Conservation (phyloP, 352 stramenopile genomes). For the Phytophthora quininea region DNA sequence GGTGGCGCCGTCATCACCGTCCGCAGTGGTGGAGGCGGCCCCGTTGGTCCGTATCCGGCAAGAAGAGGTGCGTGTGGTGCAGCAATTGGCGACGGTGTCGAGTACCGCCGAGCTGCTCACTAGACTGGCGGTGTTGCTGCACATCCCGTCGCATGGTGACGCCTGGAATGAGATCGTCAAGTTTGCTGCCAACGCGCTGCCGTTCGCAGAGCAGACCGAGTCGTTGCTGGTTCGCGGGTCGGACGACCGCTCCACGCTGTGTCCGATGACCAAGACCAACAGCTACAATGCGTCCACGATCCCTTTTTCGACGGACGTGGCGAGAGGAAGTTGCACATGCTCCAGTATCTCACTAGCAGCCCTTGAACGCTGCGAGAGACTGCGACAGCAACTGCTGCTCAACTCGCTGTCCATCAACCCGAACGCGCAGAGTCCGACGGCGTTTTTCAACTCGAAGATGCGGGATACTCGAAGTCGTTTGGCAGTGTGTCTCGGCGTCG, state of each 20-base stretch:
- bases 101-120: slow-evolving; percentile 70
- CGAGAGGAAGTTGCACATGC: slow-evolving; percentile 85
- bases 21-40: slow-evolving; percentile 2
- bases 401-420: slow-evolving; percentile 86
- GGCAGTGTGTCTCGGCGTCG: slow-evolving; percentile 60
- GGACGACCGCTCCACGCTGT: slow-evolving; percentile 85
- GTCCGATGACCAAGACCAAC: slow-evolving; percentile 81
- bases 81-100: slow-evolving; percentile 62
- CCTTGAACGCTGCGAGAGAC: slow-evolving; percentile 66
- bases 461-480: slow-evolving; percentile 52
- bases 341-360: slow-evolving; percentile 75
- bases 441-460: slow-evolving; percentile 80
- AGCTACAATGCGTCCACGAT: slow-evolving; percentile 90
- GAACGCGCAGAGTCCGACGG: slow-evolving; percentile 69
- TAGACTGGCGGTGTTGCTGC: slow-evolving; percentile 63
- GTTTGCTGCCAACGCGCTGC: slow-evolving; percentile 75
- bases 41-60: slow-evolving; percentile 22
- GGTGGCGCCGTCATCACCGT: not conserved
- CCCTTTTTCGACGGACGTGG: slow-evolving; percentile 62
- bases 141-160: slow-evolving; percentile 76
- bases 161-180: slow-evolving; percentile 80
- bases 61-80: slow-evolving; percentile 70
- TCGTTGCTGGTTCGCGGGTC: slow-evolving; percentile 82
- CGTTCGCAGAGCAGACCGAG: slow-evolving; percentile 87
- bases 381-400: slow-evolving; percentile 78